Evolutionary conservation across 192 early-diverging fungal genomes (phyloP), one percentile per base, ranked within the genome.

Genomic region (Coemansia sp.): DNA sequence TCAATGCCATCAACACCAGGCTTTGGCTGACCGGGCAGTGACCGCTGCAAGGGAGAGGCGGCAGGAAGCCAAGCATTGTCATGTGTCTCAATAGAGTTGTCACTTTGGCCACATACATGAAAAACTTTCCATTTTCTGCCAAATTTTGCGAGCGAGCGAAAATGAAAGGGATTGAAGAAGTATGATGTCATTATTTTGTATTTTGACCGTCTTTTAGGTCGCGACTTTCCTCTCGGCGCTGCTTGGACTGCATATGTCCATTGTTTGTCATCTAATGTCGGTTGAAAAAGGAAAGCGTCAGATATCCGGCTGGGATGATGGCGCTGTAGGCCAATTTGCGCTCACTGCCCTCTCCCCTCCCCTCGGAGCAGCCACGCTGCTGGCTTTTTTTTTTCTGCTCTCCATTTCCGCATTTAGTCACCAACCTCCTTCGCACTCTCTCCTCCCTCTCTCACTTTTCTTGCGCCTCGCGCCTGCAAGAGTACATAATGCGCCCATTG

Each of bases 21-120:
- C 55, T 34, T 58, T 58, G 55, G 31, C 55, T 58, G 55, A 32
- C 55, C 32, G 31, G 55, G 55, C 55, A 58, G 55, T 58, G 55
- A 58, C 55, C 55, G 62, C 31, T 45, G 57, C 59, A 48, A 42
- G 38, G 67, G 45, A 36, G 7, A 23, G 6, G 63, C n/a, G 11
- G 45, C 36, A 8, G 38, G 62, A 23, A 42, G 46, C 46, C 46
- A 48, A n/a, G 46, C 19, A 19, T 19, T 23, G 46, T 48, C 46
- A 48, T 48, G 46, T 19, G 46, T 19, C n/a, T 9, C 46, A 48
- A 5, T 17, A 32, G 25, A 31, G 29, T 7, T 34, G 29, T n/a
- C 55, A 4, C 55, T 58, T 32, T 31, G 5, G 29, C 29, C 1
- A 29, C 4, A 55, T 1, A 55, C 12, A 15, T 58, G 15, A 4